Evolutionary conservation across 2,329 filamentous ascomycete species (phyloP).

Genomic region (Davidsoniella virescens): DNA sequence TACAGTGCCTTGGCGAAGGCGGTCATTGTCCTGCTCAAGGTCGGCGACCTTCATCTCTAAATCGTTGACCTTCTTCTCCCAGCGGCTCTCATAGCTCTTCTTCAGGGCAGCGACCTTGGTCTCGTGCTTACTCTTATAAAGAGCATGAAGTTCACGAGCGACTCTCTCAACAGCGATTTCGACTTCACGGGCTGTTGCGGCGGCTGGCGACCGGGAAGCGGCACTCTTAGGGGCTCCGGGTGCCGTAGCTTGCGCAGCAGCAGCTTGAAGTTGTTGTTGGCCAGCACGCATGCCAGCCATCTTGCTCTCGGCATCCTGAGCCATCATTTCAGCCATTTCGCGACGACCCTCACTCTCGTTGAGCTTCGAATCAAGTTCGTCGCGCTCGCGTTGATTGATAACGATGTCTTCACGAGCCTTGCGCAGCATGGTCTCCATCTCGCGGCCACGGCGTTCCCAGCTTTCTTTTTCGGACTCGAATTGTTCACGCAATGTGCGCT

Average conservation of each 20-base stretch:
- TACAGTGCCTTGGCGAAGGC: constrained; percentile 38
- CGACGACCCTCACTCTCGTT: constrained; percentile 62
- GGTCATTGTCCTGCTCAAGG: constrained; percentile 58
- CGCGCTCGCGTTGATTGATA: constrained; percentile 60
- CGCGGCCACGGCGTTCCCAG: constrained; percentile 71
- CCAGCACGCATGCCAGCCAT: constrained; percentile 57
- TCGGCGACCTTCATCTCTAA: constrained; percentile 57
- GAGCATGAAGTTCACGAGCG: constrained; percentile 75
- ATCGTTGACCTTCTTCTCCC: constrained; percentile 74
- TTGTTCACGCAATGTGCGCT: constrained; percentile 52
- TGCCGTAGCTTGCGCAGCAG: constrained; percentile 20
- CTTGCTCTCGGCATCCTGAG: constrained; percentile 59
- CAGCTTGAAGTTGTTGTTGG: constrained; percentile 23
- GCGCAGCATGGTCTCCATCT: constrained; percentile 69
- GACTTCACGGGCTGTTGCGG: constrained; percentile 41
- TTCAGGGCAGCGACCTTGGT: constrained; percentile 85
- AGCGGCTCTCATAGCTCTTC: constrained; percentile 68
- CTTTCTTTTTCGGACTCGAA: constrained; percentile 58
- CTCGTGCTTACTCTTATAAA: constrained; percentile 97
- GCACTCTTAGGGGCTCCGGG: constrained; percentile 12
- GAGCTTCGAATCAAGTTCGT: constrained; percentile 58
- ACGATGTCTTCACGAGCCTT: constrained; percentile 72
- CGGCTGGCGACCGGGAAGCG: constrained; percentile 24
- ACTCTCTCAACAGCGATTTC: constrained; percentile 80
- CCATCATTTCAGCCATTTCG: constrained; percentile 58